Percentiles rank a stretch among this genome's conserved stretches.
phyloP scores from a whole-genome alignment of 202 grass and related monocot genomes.

The Schoenoplectus tabernaemontani region DNA sequence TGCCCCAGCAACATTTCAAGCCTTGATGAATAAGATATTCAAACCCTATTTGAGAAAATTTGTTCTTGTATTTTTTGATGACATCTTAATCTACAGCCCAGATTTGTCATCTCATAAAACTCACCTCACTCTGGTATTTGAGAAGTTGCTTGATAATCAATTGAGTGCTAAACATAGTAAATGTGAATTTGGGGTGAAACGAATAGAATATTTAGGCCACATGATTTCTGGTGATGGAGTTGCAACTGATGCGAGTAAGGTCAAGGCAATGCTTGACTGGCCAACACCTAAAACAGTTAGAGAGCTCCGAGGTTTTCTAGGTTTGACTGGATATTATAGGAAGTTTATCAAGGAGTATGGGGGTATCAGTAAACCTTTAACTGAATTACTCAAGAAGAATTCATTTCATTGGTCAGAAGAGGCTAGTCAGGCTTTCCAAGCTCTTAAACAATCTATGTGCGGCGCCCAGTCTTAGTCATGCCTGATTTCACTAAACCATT shows the following conservation, averaged over 20 bases:
- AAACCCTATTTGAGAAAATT: not conserved
- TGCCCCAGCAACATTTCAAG: not conserved
- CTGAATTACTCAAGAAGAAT: not conserved
- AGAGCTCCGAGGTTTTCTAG: not conserved
- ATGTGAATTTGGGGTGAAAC: not conserved
- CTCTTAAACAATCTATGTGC: not conserved
- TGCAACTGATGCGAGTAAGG: too few relatives aligned
- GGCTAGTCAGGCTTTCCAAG: not conserved
- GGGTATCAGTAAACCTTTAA: not conserved
- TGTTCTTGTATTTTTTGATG: not conserved
- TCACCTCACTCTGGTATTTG: not conserved
- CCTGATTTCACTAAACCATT: not conserved
- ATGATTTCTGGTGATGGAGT: too few relatives aligned
- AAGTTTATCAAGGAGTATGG: not conserved
- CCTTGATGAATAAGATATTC: not conserved
- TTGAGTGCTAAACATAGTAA: not conserved
- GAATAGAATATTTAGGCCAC: not conserved
- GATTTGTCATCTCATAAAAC: not conserved
- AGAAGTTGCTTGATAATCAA: fast-evolving
- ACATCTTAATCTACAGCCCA: not conserved
- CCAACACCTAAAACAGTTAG: not conserved
- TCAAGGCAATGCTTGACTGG: not conserved
- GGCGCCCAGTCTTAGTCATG: not conserved
- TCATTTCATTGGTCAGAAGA: not conserved
- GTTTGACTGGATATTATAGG: not conserved